Evolutionary conservation across 768 basidiomycete genomes (phyloP), one percentile per base, ranked within the genome.

Genomic region (Leccinum longicurvipes): DNA sequence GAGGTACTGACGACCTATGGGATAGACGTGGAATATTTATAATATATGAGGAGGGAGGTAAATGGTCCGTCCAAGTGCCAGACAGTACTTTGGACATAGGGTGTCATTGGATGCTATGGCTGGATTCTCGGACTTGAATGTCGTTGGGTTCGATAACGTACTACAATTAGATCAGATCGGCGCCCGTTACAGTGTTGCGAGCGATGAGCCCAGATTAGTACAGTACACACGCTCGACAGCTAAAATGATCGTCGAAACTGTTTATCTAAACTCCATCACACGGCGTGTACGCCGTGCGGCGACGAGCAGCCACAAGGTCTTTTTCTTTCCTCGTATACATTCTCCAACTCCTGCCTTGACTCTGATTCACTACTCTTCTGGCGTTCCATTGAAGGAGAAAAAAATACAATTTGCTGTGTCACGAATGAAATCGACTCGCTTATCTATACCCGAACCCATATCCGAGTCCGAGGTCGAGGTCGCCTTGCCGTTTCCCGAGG

Each of bases 1-100:
- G 29, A 1, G 15, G 49, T 55, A 17, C 42, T 67, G 28, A 71
- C 46, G 47, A 7, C 17, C 9, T 17, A 19, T 27, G 19, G 36
- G 34, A 34, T 21, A 71, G 73, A 52, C 60, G 4, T 71, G 70
- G 70, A 71, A 71, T 28, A 65, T 71, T 48, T 71, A 71, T 50
- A 67, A 64, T 48, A 61, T 63, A 24, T 68, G 49, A 66, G 31
- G 10, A 27, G 9, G 17, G 36, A 41, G 39, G 39, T n/a, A n/a
- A n/a, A n/a, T n/a, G n/a, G n/a, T n/a, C n/a, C 10, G 19, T 36
- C 4, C 34, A 15, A 34, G 31, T 32, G 12, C 31, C 14, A 6
- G 17, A 17, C 34, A 17, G 34, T n/a, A 36, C 34, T 39, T 39
- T 39, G 19, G 36, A n/a, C 36, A 9, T 39, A n/a, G n/a, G n/a